Evolutionary conservation across 495 filamentous ascomycete species (phyloP).

Genomic region (Pseudevernia furfuracea): DNA sequence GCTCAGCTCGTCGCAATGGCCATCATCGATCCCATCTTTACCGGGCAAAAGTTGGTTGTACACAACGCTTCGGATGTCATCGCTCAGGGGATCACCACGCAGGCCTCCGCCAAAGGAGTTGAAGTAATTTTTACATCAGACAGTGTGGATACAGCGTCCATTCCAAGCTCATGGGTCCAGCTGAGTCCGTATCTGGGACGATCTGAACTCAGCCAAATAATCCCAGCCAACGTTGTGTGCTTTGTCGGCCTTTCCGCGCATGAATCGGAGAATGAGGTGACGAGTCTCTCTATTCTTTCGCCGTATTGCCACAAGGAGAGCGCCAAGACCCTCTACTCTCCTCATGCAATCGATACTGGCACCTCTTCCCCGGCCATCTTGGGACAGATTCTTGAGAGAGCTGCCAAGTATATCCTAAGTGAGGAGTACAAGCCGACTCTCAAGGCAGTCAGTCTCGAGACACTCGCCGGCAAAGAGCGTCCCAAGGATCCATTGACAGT

Average conservation of each 20-base stretch:
- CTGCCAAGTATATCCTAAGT: constrained; percentile 1
- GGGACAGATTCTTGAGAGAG: neutral
- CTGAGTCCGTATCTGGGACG: constrained; percentile 7
- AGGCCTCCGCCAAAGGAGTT: neutral
- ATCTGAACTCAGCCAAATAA: constrained; percentile 3
- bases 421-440: neutral
- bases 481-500: neutral
- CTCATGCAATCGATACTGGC: neutral
- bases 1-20: constrained; percentile 5
- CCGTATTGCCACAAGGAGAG: constrained; percentile 4
- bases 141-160: neutral
- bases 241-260: constrained; percentile 4
- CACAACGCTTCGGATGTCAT: constrained; percentile 9
- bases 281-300: constrained; percentile 8
- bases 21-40: constrained; percentile 5
- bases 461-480: neutral
- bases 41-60: neutral
- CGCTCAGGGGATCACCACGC: constrained; percentile 9
- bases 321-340: constrained; percentile 4
- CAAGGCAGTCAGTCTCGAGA: constrained; percentile 3
- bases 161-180: constrained; percentile 6
- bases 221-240: constrained; percentile 1
- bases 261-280: neutral
- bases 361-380: neutral
- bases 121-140: constrained; percentile 5